Conservation (phyloP, 106 monocot species). For the Allium cepa region DNA sequence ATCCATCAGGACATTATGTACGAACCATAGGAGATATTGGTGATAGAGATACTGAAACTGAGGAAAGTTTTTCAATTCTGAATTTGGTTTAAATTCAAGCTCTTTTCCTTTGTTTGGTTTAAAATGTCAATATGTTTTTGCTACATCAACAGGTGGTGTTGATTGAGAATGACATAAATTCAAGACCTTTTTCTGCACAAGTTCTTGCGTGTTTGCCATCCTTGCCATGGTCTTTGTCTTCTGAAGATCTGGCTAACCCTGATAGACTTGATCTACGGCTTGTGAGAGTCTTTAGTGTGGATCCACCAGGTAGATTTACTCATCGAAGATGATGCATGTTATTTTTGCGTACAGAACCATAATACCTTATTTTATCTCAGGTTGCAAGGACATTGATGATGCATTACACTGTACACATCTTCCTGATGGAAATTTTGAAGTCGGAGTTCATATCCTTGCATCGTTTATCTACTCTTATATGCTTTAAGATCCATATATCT, state of each 20-base stretch:
- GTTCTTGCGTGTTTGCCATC: conserved; percentile 95
- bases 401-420: conserved; percentile 84
- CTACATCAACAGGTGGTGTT: conserved; percentile 69
- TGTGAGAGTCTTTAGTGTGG: conserved; percentile 97
- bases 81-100: conserved; percentile 62
- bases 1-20: conserved; percentile 96
- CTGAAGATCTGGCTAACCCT: conserved; percentile 62
- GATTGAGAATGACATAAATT: conserved; percentile 97
- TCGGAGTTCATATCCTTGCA: conserved; percentile 98
- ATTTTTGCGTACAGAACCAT: conserved; percentile 2
- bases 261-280: conserved; percentile 80
- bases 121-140: neutral
- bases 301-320: conserved; percentile 74
- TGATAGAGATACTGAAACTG: conserved; percentile 92
- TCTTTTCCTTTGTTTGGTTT: neutral
- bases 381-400: conserved; percentile 99
- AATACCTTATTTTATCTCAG: conserved; percentile 29
- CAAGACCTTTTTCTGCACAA: conserved; percentile 95
- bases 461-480: too few species aligned
- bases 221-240: conserved; percentile 85
- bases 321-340: neutral
- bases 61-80: conserved; percentile 66
- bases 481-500: too few species aligned
- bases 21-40: conserved; percentile 96
- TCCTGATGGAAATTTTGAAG: conserved; percentile 95